Base-by-base conservation (phyloP, 345 rosid species). In the Syzygium aromaticum region DNA sequence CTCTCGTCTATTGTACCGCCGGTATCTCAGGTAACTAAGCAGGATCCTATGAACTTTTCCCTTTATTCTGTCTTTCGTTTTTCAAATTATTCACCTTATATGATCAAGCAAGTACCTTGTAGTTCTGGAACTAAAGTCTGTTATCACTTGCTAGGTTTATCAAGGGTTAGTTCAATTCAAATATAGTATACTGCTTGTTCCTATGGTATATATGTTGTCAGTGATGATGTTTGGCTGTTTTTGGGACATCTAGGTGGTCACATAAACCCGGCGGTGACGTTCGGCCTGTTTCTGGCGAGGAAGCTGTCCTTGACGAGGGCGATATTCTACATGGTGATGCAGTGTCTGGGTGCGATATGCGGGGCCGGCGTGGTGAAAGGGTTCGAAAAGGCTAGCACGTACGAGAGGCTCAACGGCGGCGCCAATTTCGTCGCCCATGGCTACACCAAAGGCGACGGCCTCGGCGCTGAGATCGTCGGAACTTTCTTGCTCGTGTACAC, bases 1-100 rank as follows among this genome's bases (percentile, higher is more conserved):
- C 91, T 54, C 94, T 93, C n/a, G 94, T 93, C 38, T 93, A 93
- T 89, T 92, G 94, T 54, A 93, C 95, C 7, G 95, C 95, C 73
- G 95, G 95, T 22, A 93, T 93, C 77, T 93, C 95, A 13, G 95
- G 94, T 92, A 21, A 16, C 23, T 11, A 7, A 3, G 27, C 28
- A 0, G 33, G 67, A 28, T 84, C 85, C 49, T 7, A 28, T 33
- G 10, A 15, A 4, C 13, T 38, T 52, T 38, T 40, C 59, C 17
- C 49, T 73, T 19, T 22, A 33, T 33, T 33, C 11, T 8, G 78
- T 67, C 23, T 33, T 67, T 67, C 19, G 4, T 67, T 19, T 38
- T 67, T 8, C 49, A 15, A 73, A 22, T 0, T 73, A 38, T 73
- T 38, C 49, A 9, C 49, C 46, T 4, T 73, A 49, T 73, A 2